These are phyloP conservation scores for Xylariomycetidae sp. DNA, from an alignment of 2,329 filamentous ascomycete species.

Conservation along the genomic window DNA sequence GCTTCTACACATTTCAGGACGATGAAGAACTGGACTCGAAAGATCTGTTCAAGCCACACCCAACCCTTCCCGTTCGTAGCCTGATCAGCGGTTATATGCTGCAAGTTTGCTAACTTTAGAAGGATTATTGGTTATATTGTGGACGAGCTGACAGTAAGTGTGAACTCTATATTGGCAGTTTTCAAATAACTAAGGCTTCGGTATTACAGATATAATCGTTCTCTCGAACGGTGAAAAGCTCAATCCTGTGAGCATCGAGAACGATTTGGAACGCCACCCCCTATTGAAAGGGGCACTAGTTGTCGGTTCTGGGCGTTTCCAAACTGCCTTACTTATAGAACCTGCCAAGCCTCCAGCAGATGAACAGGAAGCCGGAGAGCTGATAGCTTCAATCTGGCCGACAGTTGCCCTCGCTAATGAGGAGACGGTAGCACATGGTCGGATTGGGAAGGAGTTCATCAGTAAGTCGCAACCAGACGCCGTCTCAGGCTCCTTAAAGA, in stretches of 20 bases:
- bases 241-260: slow-evolving; percentile 37
- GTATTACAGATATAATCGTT: slow-evolving; percentile 37
- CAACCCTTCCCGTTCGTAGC: slow-evolving; percentile 3
- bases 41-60: slow-evolving; percentile 16
- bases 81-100: too few species aligned
- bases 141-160: slow-evolving; percentile 22
- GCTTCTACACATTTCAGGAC: slow-evolving; percentile 13
- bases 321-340: slow-evolving; percentile 41
- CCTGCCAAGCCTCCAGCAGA: slow-evolving; percentile 23
- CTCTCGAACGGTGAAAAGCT: slow-evolving; percentile 43
- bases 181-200: slow-evolving; percentile 24
- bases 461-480: not conserved
- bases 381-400: slow-evolving; percentile 37
- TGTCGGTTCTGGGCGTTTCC: slow-evolving; percentile 37
- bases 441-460: slow-evolving; percentile 32
- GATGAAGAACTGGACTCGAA: slow-evolving; percentile 14
- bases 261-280: slow-evolving; percentile 29
- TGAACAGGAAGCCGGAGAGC: slow-evolving; percentile 11
- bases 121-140: slow-evolving; percentile 21
- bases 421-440: slow-evolving; percentile 35
- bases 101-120: not conserved
- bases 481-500: not conserved
- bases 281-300: slow-evolving; percentile 34
- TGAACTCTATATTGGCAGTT: slow-evolving; percentile 8
- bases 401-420: slow-evolving; percentile 34